Evolutionary conservation across 345 rosid genomes (phyloP).

Genomic region (Schrenkiella parvula): DNA sequence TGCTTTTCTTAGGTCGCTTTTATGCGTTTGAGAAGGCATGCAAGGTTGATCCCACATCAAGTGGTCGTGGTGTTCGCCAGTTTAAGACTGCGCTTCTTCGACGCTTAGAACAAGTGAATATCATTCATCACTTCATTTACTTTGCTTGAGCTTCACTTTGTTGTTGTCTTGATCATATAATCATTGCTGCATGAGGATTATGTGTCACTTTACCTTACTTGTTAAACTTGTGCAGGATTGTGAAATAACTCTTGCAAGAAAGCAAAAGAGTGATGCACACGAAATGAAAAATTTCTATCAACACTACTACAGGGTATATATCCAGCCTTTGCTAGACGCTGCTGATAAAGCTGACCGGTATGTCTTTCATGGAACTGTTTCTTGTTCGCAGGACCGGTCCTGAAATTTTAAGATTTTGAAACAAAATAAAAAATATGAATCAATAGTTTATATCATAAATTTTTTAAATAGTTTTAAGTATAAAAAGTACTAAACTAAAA

Average conservation of each 20-base stretch:
- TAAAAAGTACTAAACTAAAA: too few species aligned
- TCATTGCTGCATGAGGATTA: not conserved
- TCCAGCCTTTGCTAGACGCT: slow-evolving; percentile 72
- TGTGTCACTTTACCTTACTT: not conserved
- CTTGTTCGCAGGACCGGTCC: too few species aligned
- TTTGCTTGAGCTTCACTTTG: not conserved
- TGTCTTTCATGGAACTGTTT: slow-evolving; percentile 10
- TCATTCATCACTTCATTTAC: slow-evolving; percentile 18
- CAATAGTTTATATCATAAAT: too few species aligned
- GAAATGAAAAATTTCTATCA: slow-evolving; percentile 87
- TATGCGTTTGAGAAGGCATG: slow-evolving; percentile 82
- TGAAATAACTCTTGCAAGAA: slow-evolving; percentile 70
- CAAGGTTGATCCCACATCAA: slow-evolving; percentile 62
- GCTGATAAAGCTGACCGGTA: slow-evolving; percentile 81
- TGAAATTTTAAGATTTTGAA: too few species aligned
- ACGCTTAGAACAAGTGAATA: slow-evolving; percentile 59
- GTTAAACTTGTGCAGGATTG: slow-evolving; percentile 54
- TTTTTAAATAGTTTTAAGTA: too few species aligned
- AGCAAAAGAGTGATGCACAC: slow-evolving; percentile 80
- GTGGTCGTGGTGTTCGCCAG: slow-evolving; percentile 82
- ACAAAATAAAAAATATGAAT: too few species aligned
- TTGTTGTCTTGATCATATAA: too few species aligned
- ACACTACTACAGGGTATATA: slow-evolving; percentile 72
- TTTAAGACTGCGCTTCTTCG: slow-evolving; percentile 76
- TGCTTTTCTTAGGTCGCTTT: slow-evolving; percentile 53